Conservation (phyloP, 139 green algal genomes). For the Gonium pectorale region DNA sequence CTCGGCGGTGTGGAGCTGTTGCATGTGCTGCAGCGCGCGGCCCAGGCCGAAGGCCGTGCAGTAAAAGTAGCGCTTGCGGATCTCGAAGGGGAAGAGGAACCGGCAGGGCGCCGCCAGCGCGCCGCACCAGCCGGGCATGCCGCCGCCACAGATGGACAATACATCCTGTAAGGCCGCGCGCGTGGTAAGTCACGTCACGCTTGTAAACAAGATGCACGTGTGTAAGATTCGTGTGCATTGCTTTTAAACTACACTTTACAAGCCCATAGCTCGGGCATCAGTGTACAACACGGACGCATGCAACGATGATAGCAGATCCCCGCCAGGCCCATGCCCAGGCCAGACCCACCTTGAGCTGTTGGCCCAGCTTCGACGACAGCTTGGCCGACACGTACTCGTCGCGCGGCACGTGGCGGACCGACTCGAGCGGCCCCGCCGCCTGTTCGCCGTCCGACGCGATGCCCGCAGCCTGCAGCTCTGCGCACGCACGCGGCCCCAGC, state of each 20-base stretch:
- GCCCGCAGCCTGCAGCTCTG: slow-evolving; percentile 32
- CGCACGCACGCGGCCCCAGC: slow-evolving; percentile 23
- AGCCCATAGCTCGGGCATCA: too few species aligned
- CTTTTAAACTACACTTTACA: too few species aligned
- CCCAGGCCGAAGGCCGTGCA: slow-evolving; percentile 90
- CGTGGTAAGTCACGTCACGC: too few species aligned
- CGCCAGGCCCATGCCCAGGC: too few species aligned
- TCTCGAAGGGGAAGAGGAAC: slow-evolving; percentile 93
- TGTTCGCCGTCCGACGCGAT: slow-evolving; percentile 17
- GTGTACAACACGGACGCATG: too few species aligned
- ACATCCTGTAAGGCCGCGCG: too few species aligned
- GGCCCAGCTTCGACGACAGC: slow-evolving; percentile 89
- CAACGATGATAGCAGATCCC: too few species aligned
- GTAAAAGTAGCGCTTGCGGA: slow-evolving; percentile 87
- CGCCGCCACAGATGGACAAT: slow-evolving; percentile 88
- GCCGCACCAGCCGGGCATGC: slow-evolving; percentile 86
- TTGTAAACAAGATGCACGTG: too few species aligned
- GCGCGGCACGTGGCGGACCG: slow-evolving; percentile 55
- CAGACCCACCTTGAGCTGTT: slow-evolving; percentile 85
- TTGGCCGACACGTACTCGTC: slow-evolving; percentile 90
- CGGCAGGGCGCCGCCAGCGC: slow-evolving; percentile 70
- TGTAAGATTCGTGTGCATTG: too few species aligned
- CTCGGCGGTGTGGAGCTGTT: slow-evolving; percentile 80
- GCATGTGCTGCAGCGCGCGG: slow-evolving; percentile 90
- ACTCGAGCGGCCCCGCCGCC: slow-evolving; percentile 31